phyloP scores from a whole-genome alignment of 2,329 filamentous ascomycete species.

The Exophiala alcalophila region DNA sequence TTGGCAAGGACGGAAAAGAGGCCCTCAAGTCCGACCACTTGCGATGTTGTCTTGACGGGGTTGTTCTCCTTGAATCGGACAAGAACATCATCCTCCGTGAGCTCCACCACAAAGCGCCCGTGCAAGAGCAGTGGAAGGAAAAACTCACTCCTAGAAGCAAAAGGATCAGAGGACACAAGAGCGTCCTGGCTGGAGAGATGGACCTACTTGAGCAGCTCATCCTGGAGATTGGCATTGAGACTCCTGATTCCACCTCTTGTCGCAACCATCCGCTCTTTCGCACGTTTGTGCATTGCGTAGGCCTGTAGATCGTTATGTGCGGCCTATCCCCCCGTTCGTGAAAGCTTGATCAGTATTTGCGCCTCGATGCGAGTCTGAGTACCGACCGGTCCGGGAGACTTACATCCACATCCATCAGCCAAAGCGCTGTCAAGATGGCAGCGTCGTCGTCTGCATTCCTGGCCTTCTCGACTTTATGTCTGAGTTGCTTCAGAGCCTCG shows the following conservation, averaged over 20 bases:
- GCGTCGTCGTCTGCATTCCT: slow-evolving; percentile 20
- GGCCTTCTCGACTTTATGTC: slow-evolving; percentile 14
- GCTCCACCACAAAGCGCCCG: slow-evolving; percentile 17
- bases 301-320: slow-evolving; percentile 18
- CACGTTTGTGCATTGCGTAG: slow-evolving; percentile 22
- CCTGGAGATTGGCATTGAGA: slow-evolving; percentile 16
- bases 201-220: slow-evolving; percentile 21
- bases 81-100: slow-evolving; percentile 15
- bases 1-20: slow-evolving; percentile 11
- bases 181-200: no score
- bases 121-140: slow-evolving; percentile 19
- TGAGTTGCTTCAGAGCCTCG: slow-evolving; percentile 18
- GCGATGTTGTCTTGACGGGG: slow-evolving; percentile 8
- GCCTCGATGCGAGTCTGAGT: background rate
- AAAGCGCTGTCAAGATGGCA: slow-evolving; percentile 21
- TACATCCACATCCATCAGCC: slow-evolving; percentile 24
- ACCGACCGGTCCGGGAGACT: background rate
- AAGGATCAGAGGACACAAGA: background rate
- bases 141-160: slow-evolving; percentile 18
- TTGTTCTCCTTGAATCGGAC: slow-evolving; percentile 20
- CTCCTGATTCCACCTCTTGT: slow-evolving; percentile 19
- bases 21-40: slow-evolving; percentile 1
- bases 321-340: slow-evolving; percentile 4
- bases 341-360: background rate
- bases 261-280: slow-evolving; percentile 20